These are phyloP conservation scores for Prunus davidiana DNA, from an alignment of 306 rosid species.

Conservation along the genomic window DNA sequence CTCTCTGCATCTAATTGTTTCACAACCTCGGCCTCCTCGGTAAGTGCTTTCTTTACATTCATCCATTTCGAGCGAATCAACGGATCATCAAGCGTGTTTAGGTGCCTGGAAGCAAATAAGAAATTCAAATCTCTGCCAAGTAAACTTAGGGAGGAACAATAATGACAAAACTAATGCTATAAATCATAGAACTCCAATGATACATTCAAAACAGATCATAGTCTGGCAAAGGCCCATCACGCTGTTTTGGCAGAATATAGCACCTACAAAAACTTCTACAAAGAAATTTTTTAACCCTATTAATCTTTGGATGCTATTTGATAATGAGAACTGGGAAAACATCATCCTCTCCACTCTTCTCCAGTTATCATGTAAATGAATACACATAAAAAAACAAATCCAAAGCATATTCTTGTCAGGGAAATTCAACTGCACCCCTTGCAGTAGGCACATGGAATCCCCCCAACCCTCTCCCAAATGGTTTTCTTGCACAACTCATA, in stretches of 20 bases:
- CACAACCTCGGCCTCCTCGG: conserved; percentile 82
- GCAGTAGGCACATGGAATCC: neutral
- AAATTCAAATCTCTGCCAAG: neutral
- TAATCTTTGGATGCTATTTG: neutral
- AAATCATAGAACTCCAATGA: neutral
- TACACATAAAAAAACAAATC: neutral
- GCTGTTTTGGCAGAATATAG: neutral
- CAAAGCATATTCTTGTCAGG: neutral
- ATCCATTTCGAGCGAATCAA: conserved; percentile 82
- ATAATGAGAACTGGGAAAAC: neutral
- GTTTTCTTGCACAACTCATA: neutral
- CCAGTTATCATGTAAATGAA: neutral
- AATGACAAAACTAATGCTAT: neutral
- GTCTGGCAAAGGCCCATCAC: neutral
- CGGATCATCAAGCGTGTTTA: conserved; percentile 71
- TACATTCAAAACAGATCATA: neutral
- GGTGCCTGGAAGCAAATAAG: conserved; percentile 47
- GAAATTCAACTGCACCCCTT: neutral
- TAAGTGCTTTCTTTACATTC: conserved; percentile 83
- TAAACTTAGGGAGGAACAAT: neutral
- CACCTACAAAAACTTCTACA: neutral
- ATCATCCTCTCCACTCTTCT: neutral
- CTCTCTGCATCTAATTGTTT: conserved; percentile 84
- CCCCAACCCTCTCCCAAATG: neutral
- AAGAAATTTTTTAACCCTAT: neutral